These are phyloP conservation scores for Meira miltonrushii DNA, from an alignment of 1,284 basidiomycete genomes.

Conservation along the genomic window DNA sequence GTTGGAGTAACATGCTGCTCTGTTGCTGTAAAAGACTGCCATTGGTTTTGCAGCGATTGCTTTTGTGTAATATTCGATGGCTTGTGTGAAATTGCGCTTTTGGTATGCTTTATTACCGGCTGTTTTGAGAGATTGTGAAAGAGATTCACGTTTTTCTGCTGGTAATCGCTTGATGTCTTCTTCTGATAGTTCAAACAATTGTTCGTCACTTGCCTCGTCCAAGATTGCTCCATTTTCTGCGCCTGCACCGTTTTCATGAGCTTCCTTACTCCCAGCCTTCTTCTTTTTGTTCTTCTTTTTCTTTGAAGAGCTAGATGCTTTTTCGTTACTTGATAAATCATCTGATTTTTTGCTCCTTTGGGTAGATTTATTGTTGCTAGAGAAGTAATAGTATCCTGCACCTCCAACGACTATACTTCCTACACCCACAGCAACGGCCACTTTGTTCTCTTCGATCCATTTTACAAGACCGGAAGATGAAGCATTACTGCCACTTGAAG, in stretches of 20 bases:
- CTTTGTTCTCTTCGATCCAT: slow-evolving; percentile 48
- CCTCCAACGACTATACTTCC: slow-evolving; percentile 32
- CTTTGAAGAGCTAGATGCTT: slow-evolving; percentile 13
- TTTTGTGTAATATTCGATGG: slow-evolving; percentile 80
- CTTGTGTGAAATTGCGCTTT: slow-evolving; percentile 68
- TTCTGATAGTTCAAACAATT: slow-evolving; percentile 36
- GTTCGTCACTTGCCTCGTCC: slow-evolving; percentile 41
- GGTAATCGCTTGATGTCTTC: slow-evolving; percentile 41
- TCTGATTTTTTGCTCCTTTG: not conserved
- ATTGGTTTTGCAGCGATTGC: slow-evolving; percentile 74
- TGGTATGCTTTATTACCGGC: slow-evolving; percentile 86
- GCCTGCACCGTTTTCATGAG: slow-evolving; percentile 14
- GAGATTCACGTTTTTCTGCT: slow-evolving; percentile 62
- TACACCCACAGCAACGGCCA: slow-evolving; percentile 41
- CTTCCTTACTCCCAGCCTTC: slow-evolving; percentile 30
- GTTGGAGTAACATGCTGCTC: slow-evolving; percentile 91
- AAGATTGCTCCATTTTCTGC: slow-evolving; percentile 38
- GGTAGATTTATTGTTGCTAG: slow-evolving; percentile 3
- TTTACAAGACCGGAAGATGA: slow-evolving; percentile 8
- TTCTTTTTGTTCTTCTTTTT: slow-evolving; percentile 45
- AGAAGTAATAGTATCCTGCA: slow-evolving; percentile 43
- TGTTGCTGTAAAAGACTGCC: slow-evolving; percentile 93
- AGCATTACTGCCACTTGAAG: not conserved
- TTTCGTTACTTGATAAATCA: slow-evolving; percentile 16
- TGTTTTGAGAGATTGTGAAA: slow-evolving; percentile 76